Evolutionary conservation across 352 stramenopile genomes (phyloP).

Genomic region (Phytophthora podocarpi): DNA sequence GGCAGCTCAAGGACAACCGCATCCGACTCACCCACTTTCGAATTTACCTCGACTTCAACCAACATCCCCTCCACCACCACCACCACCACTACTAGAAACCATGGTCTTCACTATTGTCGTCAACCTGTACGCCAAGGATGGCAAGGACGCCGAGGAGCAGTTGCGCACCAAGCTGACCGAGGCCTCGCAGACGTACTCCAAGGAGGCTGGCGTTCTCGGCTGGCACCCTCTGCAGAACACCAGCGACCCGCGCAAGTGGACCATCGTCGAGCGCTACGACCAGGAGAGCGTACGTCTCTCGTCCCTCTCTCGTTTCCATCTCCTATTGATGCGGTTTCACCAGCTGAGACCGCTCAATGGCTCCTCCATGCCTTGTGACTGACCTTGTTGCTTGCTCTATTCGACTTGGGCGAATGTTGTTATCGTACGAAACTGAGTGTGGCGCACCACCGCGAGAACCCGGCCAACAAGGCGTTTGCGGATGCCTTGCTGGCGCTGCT

Average conservation of each 20-base stretch:
- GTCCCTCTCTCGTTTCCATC: too few relatives aligned
- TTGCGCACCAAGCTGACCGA: slow-evolving; percentile 44
- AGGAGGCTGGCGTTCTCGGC: slow-evolving; percentile 34
- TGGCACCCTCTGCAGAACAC: slow-evolving; percentile 45
- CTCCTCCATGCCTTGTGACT: too few relatives aligned
- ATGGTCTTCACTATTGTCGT: slow-evolving; percentile 47
- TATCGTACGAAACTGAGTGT: slow-evolving; percentile 15
- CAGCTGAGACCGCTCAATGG: neutral
- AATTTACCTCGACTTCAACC: slow-evolving; percentile 14
- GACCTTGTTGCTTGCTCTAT: neutral
- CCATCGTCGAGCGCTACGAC: slow-evolving; percentile 44
- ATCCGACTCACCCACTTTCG: slow-evolving; percentile 17
- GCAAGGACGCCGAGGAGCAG: slow-evolving; percentile 45
- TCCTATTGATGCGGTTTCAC: neutral
- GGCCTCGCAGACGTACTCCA: slow-evolving; percentile 40
- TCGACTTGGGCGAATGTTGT: neutral
- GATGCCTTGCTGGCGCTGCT: slow-evolving; percentile 35
- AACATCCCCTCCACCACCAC: too few relatives aligned
- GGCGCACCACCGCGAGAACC: slow-evolving; percentile 38
- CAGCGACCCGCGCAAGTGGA: slow-evolving; percentile 38
- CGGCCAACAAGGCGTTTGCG: slow-evolving; percentile 39
- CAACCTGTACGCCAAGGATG: slow-evolving; percentile 42
- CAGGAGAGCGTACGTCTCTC: slow-evolving; percentile 38
- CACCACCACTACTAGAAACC: too few relatives aligned
- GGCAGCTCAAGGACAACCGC: neutral